Percentiles rank a stretch among this genome's conserved stretches.
Conservation (phyloP, 2,329 filamentous ascomycete species). For the Fusarium sp. region DNA sequence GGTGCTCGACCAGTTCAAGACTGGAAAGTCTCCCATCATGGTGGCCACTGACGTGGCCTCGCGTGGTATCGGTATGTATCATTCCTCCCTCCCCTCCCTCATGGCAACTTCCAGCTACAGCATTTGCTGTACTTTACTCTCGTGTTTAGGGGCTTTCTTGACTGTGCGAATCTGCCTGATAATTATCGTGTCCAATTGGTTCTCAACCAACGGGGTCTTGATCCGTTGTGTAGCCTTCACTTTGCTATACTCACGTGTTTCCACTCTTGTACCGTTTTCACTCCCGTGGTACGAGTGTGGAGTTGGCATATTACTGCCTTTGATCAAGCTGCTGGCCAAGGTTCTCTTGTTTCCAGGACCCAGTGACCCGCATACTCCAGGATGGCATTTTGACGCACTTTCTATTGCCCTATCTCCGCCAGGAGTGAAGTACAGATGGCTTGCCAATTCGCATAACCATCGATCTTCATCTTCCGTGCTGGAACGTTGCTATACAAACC, state of each 20-base stretch:
- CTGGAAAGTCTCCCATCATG: slow-evolving; percentile 99
- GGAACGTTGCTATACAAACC: slow-evolving; percentile 71
- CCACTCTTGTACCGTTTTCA: slow-evolving; percentile 76
- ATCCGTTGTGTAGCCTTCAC: slow-evolving; percentile 61
- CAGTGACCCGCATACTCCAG: slow-evolving; percentile 64
- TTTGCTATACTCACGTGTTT: slow-evolving; percentile 79
- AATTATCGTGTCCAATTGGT: slow-evolving; percentile 83
- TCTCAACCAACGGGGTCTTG: slow-evolving; percentile 88
- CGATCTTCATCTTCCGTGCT: slow-evolving; percentile 62
- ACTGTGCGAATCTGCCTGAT: slow-evolving; percentile 94
- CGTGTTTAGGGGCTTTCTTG: slow-evolving; percentile 87
- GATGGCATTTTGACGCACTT: slow-evolving; percentile 67
- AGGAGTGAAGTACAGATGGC: slow-evolving; percentile 65
- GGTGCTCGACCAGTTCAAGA: slow-evolving; percentile 99
- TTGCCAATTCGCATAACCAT: slow-evolving; percentile 64
- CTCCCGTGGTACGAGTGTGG: slow-evolving; percentile 78
- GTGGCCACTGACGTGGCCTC: slow-evolving; percentile 99
- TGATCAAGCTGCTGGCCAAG: slow-evolving; percentile 76
- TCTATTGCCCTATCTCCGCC: slow-evolving; percentile 69
- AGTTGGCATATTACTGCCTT: slow-evolving; percentile 81
- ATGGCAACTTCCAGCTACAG: slow-evolving; percentile 69
- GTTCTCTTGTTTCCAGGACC: slow-evolving; percentile 69
- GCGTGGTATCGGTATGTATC: slow-evolving; percentile 99
- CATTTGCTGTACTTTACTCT: slow-evolving; percentile 86
- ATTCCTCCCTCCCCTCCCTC: slow-evolving; percentile 60